Evolutionary conservation across 2,329 filamentous ascomycete species (phyloP).

Genomic region (Colletotrichum australisinense): DNA sequence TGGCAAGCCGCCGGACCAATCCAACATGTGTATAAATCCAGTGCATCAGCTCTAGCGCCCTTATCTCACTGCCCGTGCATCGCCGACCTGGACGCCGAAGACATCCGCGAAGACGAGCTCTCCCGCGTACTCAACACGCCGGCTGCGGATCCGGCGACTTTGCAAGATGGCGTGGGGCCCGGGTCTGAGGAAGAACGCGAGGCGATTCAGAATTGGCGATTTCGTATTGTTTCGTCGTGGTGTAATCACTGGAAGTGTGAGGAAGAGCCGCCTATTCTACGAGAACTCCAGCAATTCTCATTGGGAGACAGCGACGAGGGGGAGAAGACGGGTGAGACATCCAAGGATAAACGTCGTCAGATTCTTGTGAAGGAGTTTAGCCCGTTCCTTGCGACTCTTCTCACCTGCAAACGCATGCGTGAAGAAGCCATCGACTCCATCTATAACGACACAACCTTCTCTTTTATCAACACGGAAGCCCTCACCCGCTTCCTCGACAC

Average conservation of each 20-base stretch:
- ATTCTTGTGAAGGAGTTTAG: constrained; percentile 28
- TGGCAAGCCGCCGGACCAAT: constrained; percentile 21
- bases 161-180: neutral
- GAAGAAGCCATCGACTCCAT: constrained; percentile 26
- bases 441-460: constrained; percentile 20
- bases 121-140: constrained; percentile 8
- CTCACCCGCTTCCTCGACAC: constrained; percentile 15
- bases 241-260: constrained; percentile 30
- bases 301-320: neutral
- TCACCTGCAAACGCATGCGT: constrained; percentile 30
- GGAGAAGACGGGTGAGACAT: neutral
- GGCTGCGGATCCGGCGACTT: neutral
- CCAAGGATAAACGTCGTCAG: neutral
- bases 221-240: constrained; percentile 14
- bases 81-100: constrained; percentile 25
- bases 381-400: constrained; percentile 25
- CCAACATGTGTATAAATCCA: constrained; percentile 27
- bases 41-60: constrained; percentile 10
- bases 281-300: neutral
- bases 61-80: constrained; percentile 26
- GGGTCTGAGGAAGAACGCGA: constrained; percentile 2
- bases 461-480: constrained; percentile 34
- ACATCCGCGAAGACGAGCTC: constrained; percentile 21
- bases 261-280: constrained; percentile 23
- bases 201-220: constrained; percentile 21